phyloP scores from a whole-genome alignment of 177 flowering plant species.

The Telopea speciosissima region DNA sequence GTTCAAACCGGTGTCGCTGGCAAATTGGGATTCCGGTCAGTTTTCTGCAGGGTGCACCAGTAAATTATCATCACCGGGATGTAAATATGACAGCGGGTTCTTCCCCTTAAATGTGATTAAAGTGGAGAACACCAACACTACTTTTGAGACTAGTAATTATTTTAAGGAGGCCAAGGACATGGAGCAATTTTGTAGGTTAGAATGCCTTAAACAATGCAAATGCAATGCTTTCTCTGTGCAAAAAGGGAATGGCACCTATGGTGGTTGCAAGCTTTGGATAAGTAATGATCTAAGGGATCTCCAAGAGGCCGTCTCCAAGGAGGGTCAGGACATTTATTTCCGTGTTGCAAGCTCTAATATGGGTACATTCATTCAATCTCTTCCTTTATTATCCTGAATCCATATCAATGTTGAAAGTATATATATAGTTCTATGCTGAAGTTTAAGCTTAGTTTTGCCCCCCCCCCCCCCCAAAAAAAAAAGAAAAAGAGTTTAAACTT shows the following conservation, averaged over 20 bases:
- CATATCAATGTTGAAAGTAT: no score
- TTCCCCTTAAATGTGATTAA: conserved; percentile 25
- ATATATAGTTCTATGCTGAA: no score
- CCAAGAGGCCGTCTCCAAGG: conserved; percentile 17
- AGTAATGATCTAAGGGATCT: conserved; percentile 20
- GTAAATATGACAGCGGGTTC: conserved; percentile 6
- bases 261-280: conserved; percentile 14
- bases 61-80: no score
- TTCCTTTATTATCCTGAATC: no score
- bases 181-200: conserved; percentile 16
- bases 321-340: conserved; percentile 18
- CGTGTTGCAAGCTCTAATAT: conserved; percentile 12
- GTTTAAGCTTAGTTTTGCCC: no score
- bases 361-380: no score
- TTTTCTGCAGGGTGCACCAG: conserved; percentile 34
- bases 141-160: no score
- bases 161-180: conserved; percentile 5
- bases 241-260: conserved; percentile 15
- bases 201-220: conserved; percentile 20
- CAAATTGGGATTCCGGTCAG: conserved; percentile 26
- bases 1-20: conserved; percentile 21
- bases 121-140: conserved; percentile 19
- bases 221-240: conserved; percentile 32
- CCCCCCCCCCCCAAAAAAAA: no score
- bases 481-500: no score